Base-by-base conservation (phyloP, 305 asterid species). In the Fraxinus dipetala region DNA sequence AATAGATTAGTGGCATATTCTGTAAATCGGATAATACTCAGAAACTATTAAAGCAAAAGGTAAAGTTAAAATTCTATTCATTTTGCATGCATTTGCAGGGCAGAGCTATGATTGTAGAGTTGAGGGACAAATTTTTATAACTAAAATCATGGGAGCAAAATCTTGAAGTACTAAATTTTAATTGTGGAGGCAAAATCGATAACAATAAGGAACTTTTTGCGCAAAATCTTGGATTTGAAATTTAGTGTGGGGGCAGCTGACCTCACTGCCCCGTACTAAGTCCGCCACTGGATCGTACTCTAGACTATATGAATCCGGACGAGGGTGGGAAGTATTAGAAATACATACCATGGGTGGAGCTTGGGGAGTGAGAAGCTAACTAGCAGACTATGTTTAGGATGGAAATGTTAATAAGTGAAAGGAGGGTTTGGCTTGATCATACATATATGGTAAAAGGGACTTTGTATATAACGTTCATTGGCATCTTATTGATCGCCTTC, bases 261-360 rank as follows among this genome's bases (percentile, higher is more conserved):
- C 48, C 16, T 11, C 48, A 40, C 3, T 40, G 14, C 4, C 48
- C 48, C 1, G 10, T 40, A 40, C 48, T 40, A 10, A 40, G 10
- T 40, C 16, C 0, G 4, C 16, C 16, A 40, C 16, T 2, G 0
- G 48, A 9, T 40, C 48, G 48, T 40, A 56, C 67, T n/a, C 67
- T 59, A 59, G 30, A 59, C 0, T 13, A 20, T 20, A 59, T 7
- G 26, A 61, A 65, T 65, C 8, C n/a, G 1, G 36, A n/a, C 1
- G 6, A 31, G 30, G 30, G 32, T 61, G 78, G 48, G 0, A 6
- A 48, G 26, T 51, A 7, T 4, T 32, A 30, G 16, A 32, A 56
- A 67, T 9, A 48, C 9, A 80, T 86, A 89, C 91, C 91, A 89
- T 89, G 56, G 83, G 3, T 81, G 82, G 82, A 65, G 77, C 14